Evolutionary conservation across 257 asterid genomes (phyloP).

Genomic region (Perilla frutescens): DNA sequence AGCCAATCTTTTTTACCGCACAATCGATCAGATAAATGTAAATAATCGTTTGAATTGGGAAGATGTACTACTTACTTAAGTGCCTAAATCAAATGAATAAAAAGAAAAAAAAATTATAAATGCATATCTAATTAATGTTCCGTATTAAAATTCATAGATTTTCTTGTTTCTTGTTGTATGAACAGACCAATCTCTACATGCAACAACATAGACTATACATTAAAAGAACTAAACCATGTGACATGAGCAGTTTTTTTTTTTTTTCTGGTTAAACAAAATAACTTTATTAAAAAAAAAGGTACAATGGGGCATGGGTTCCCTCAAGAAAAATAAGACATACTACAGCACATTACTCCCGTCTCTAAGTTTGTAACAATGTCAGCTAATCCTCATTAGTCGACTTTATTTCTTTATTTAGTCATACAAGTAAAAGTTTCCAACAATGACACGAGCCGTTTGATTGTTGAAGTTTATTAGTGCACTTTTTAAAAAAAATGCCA

Average conservation of each 20-base stretch:
- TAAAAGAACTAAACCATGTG: slow-evolving; percentile 3
- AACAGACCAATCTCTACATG: neutral
- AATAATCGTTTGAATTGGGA: neutral
- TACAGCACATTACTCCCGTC: neutral
- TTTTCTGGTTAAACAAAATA: neutral
- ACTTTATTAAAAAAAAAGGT: neutral
- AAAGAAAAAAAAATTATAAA: neutral
- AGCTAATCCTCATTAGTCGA: neutral
- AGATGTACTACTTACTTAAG: neutral
- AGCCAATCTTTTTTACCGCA: neutral
- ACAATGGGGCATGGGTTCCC: neutral
- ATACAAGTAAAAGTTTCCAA: neutral
- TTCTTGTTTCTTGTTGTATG: slow-evolving; percentile 13
- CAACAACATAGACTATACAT: slow-evolving; percentile 1
- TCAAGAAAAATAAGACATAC: slow-evolving; percentile 5
- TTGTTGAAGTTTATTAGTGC: slow-evolving; percentile 15
- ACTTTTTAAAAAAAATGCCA: neutral
- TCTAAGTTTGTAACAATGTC: neutral
- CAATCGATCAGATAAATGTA: neutral
- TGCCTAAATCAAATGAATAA: slow-evolving; percentile 12
- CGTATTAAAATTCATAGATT: slow-evolving; percentile 14
- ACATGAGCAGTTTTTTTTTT: neutral
- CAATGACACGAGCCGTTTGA: slow-evolving; percentile 6
- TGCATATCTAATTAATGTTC: neutral
- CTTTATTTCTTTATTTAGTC: neutral